Evolutionary conservation across 768 basidiomycete species (phyloP), one percentile per base, ranked within the genome.

Genomic region (Gautieria morchelliformis): DNA sequence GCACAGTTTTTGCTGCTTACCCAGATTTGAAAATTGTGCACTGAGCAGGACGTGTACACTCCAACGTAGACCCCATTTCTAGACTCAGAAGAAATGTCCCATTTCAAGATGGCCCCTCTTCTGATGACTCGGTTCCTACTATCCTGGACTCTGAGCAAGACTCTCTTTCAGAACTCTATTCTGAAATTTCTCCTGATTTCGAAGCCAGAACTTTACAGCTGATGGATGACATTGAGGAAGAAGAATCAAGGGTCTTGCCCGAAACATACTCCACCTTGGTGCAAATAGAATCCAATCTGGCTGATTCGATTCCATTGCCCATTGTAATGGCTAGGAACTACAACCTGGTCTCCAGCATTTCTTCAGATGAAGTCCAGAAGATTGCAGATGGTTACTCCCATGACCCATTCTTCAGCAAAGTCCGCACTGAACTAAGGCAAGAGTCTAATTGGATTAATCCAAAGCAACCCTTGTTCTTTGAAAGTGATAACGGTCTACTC

Each of bases 391-490:
- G 20, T 4, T 54, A 54, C n/a, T 14, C 11, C 14, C 10, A 41
- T 20, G 53, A 54, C 22, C n/a, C 32, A 4, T 22, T 41, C 24
- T 40, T 54, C n/a, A 9, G 35, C 5, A 44, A 22, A 41, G 20
- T 54, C 15, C 4, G 1, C 1, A 10, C 39, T 11, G 53, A 17
- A 40, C 22, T 54, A 1, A 19, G 40, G 5, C 20, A 5, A 17
- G 53, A 44, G 24, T 33, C 39, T 5, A 22, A 54, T 44, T 54
- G 53, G 53, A 22, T 22, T 19, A 63, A 58, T 22, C 58, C 55
- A 11, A 4, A 11, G 3, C 58, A 27, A 74, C 50, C 74, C 74
- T 59, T 62, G 70, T 0, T 35, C 62, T 0, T 75, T 68, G 59
- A 68, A 74, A 15, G 70, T 69, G 3, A 69, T 60, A 27, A 27